Conservation (phyloP, 192 early-diverging fungal species). For the Jimgerdemannia flammicorona region DNA sequence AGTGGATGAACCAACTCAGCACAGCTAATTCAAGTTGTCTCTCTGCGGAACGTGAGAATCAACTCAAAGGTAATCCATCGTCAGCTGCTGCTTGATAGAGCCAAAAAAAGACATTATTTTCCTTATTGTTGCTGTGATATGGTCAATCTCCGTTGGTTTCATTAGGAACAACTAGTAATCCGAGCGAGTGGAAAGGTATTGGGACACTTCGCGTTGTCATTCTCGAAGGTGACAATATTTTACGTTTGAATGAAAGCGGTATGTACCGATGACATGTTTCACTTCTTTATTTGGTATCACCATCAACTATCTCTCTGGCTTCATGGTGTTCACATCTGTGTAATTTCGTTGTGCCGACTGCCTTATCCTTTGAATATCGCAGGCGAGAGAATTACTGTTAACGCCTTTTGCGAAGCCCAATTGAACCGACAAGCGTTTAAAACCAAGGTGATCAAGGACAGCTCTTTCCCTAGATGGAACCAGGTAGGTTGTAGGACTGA, state of each 20-base stretch:
- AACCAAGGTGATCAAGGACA: not conserved
- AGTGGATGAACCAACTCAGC: slow-evolving; percentile 52
- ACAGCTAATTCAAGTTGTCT: not conserved
- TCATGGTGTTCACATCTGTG: too few species aligned
- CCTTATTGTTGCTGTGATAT: too few species aligned
- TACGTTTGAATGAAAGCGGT: not conserved
- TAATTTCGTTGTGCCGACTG: not conserved
- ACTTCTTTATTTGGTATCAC: too few species aligned
- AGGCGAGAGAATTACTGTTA: not conserved
- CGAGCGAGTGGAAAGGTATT: not conserved
- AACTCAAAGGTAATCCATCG: too few species aligned
- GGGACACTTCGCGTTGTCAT: not conserved
- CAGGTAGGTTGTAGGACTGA: not conserved
- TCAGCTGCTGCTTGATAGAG: too few species aligned
- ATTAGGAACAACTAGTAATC: not conserved
- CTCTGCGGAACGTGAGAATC: too few species aligned
- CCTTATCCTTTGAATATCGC: not conserved
- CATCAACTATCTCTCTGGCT: too few species aligned
- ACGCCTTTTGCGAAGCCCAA: not conserved
- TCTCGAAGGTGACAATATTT: not conserved
- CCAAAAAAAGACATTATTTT: not conserved
- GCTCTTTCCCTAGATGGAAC: not conserved
- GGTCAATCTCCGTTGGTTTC: not conserved
- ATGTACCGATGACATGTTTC: not conserved
- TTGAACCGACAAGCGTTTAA: not conserved